Percentiles rank a stretch among this genome's conserved stretches.
Conservation (phyloP, 2,329 filamentous ascomycete species). For the Escovopsis sp. region DNA sequence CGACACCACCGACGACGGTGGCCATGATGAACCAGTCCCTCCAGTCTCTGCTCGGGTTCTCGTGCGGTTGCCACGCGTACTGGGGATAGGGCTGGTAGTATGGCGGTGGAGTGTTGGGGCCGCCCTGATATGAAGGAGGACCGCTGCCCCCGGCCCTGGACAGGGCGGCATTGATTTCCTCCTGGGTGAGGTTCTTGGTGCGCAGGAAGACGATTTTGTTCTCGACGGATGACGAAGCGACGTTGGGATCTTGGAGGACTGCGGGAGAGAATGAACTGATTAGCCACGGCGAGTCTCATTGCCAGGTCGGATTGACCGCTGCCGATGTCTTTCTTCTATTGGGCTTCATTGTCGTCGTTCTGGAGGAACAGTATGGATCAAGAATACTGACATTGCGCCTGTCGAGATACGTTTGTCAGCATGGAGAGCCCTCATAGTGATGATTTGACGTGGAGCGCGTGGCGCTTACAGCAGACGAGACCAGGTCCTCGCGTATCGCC, state of each 20-base stretch:
- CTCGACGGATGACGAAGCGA: constrained; percentile 77
- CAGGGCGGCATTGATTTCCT: constrained; percentile 80
- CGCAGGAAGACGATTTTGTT: constrained; percentile 86
- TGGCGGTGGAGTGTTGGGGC: constrained; percentile 24
- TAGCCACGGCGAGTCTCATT: constrained; percentile 5
- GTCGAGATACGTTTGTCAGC: not conserved
- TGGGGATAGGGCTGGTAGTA: constrained; percentile 35
- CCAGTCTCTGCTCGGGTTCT: constrained; percentile 74
- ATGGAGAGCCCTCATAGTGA: too few relatives aligned
- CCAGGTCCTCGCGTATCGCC: constrained; percentile 87
- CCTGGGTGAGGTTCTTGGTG: constrained; percentile 92
- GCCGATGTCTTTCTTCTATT: not conserved
- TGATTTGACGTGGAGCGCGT: constrained; percentile 1
- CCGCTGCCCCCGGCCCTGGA: constrained; percentile 52
- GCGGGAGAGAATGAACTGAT: constrained; percentile 9
- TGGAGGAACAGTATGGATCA: too few relatives aligned
- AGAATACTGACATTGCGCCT: constrained; percentile 33
- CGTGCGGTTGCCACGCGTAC: constrained; percentile 42
- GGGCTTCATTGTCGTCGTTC: too few relatives aligned
- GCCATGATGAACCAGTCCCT: constrained; percentile 99
- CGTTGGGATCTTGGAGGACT: constrained; percentile 91
- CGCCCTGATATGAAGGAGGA: constrained; percentile 24
- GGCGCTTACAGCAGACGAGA: constrained; percentile 57
- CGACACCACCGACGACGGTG: constrained; percentile 76
- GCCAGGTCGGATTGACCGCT: too few relatives aligned